phyloP scores from a whole-genome alignment of 192 early-diverging fungal species.

The Paraglomus occultum region DNA sequence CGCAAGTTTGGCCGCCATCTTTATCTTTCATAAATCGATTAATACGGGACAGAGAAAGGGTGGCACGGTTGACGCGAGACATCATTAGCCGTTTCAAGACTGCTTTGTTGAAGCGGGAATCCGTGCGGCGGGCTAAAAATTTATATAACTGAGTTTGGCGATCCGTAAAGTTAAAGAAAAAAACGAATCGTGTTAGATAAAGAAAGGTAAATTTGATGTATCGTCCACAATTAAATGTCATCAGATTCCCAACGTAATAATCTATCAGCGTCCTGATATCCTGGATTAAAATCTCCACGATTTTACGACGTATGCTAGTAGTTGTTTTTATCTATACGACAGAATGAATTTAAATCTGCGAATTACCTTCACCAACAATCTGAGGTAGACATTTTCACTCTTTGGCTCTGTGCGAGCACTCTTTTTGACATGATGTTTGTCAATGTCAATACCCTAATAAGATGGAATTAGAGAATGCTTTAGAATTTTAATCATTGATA shows the following conservation, averaged over 20 bases:
- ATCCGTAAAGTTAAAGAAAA: neutral
- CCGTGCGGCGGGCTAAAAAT: constrained; percentile 98
- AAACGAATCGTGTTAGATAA: neutral
- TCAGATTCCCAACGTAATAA: neutral
- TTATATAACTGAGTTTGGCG: constrained; percentile 77
- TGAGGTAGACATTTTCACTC: constrained; percentile 96
- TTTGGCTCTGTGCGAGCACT: constrained; percentile 83
- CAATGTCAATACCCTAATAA: constrained; percentile 98
- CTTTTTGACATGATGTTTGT: constrained; percentile 99
- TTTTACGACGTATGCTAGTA: neutral
- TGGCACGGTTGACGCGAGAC: constrained; percentile 97
- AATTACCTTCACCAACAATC: constrained; percentile 94
- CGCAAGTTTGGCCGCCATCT: constrained; percentile 84
- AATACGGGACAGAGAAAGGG: constrained; percentile 90
- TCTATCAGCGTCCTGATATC: neutral
- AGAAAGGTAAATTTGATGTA: constrained; percentile 14
- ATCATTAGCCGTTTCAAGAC: constrained; percentile 98
- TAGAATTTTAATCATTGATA: too few relatives aligned
- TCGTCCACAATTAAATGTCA: neutral
- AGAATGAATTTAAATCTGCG: constrained; percentile 1
- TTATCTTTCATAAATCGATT: constrained; percentile 69
- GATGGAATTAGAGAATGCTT: neutral
- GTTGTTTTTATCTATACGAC: too few relatives aligned
- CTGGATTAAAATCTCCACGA: neutral
- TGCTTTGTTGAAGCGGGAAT: constrained; percentile 98